Base-by-base conservation (phyloP, 169 alveolate genomes). In the Eimeria tenella region DNA sequence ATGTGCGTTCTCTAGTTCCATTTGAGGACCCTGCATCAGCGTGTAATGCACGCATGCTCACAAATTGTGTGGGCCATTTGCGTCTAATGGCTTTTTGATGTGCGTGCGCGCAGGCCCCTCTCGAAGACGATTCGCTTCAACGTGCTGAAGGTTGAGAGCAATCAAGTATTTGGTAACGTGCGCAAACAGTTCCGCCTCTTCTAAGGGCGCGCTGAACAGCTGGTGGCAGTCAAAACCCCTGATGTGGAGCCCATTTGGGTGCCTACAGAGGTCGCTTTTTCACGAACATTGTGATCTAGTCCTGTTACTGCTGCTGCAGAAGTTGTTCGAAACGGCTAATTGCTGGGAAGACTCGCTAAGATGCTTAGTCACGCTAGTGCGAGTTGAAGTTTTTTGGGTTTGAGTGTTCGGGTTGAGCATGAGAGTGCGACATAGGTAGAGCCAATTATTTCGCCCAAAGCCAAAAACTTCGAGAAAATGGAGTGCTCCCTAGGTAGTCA, bases 61-160 rank as follows among this genome's bases (percentile, higher is more conserved):
- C 42, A 31, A 31, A 31, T 31, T 31, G 42, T 31, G 42, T 31
- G 0, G 42, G 42, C 42, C 42, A 31, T 31, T 31, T 31, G 42
- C 42, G 42, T 31, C 42, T 31, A 31, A 31, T 31, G 42, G 42
- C 42, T 31, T 31, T 31, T 31, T 31, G 42, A 31, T 31, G 42
- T 31, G 42, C 42, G 42, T 31, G 42, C 42, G 77, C 56, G 93
- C 97, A 98, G 99, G 94, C 99, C 99, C 55, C 98, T 99, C 84
- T 98, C 99, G 63, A 99, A 99, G 98, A 99, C 99, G 56, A 99
- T 99, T 73, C 97, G 99, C 96, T 99, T 99, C 98, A 99, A 99
- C 97, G 99, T 99, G 77, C 96, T 99, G 95, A 98, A 99, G 97
- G 99, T 99, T 81, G 99, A 98, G 97, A 98, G 98, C 97, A 98